These are phyloP conservation scores for Magnolia changhungtana DNA, from an alignment of 164 flowering plant species.

Conservation along the genomic window DNA sequence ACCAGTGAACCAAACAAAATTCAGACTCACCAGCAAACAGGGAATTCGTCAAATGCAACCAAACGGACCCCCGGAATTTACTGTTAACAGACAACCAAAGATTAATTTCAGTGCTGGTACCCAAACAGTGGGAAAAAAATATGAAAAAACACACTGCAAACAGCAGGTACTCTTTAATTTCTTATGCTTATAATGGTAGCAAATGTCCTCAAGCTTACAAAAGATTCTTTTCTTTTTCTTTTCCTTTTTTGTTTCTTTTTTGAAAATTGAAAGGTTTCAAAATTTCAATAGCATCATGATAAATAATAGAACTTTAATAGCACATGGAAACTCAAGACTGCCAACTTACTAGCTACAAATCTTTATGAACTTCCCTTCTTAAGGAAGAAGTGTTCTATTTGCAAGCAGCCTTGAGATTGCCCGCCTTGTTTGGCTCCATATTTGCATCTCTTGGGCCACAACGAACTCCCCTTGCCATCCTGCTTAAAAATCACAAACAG, in stretches of 20 bases:
- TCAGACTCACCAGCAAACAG: too few relatives aligned
- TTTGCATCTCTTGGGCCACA: slow-evolving; percentile 47
- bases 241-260: too few relatives aligned
- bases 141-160: too few relatives aligned
- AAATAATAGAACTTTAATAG: too few relatives aligned
- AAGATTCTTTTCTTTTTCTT: background rate
- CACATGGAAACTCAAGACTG: background rate
- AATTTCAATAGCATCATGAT: too few relatives aligned
- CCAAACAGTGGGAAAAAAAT: too few relatives aligned
- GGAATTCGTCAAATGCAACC: too few relatives aligned
- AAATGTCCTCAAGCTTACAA: background rate
- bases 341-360: background rate
- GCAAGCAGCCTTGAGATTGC: slow-evolving; percentile 54
- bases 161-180: background rate
- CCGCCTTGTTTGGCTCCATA: slow-evolving; percentile 44
- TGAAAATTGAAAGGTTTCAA: too few relatives aligned
- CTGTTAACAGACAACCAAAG: too few relatives aligned
- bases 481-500: slow-evolving; percentile 19
- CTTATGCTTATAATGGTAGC: background rate
- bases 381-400: slow-evolving; percentile 73
- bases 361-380: slow-evolving; percentile 24
- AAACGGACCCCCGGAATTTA: too few relatives aligned
- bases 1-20: too few relatives aligned
- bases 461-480: slow-evolving; percentile 38
- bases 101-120: too few relatives aligned